Evolutionary conservation across 345 rosid species (phyloP), one percentile per base, ranked within the genome.

Genomic region (Acer campestre): DNA sequence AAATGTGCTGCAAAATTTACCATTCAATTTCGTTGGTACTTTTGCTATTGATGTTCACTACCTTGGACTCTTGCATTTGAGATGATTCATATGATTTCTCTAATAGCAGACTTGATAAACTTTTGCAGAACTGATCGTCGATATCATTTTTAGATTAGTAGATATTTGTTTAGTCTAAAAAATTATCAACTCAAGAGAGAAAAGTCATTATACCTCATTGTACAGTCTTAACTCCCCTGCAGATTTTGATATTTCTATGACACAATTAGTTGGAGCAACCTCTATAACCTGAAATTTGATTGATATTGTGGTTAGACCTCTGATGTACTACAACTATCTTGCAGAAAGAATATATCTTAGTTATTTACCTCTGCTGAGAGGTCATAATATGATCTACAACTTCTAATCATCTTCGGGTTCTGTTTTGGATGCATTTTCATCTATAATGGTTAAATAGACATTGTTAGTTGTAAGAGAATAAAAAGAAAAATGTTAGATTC

Each of bases 241-340:
- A 42, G 96, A 85, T 86, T 92, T 93, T 66, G 98, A 88, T 86
- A 93, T 86, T 86, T 95, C 96, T 49, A 95, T 81, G 12, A 92
- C 94, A 75, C 99, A 95, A 80, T 89, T 90, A 22, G 88, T 87
- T 17, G 99, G 99, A 79, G 98, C 85, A 73, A 92, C 97, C 76
- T 86, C 93, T 2, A 90, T 90, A 75, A 93, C 98, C 94, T 89
- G 84, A 59, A 66, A 79, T 65, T 70, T 67, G 65, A 68, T 35
- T 14, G 29, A 67, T 10, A 40, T 0, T 20, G 62, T 6, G 29
- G 75, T 88, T 38, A 81, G 78, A 61, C 53, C 3, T 62, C 59
- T 18, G 18, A 5, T 14, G 62, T 31, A 14, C 51, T 38, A 11
- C n/a, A n/a, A n/a, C 2, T 2, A 29, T 63, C 46, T 59, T 58